Base-by-base conservation (phyloP, 805 yeast genomes). In the Saccharomyces eubayanus region DNA sequence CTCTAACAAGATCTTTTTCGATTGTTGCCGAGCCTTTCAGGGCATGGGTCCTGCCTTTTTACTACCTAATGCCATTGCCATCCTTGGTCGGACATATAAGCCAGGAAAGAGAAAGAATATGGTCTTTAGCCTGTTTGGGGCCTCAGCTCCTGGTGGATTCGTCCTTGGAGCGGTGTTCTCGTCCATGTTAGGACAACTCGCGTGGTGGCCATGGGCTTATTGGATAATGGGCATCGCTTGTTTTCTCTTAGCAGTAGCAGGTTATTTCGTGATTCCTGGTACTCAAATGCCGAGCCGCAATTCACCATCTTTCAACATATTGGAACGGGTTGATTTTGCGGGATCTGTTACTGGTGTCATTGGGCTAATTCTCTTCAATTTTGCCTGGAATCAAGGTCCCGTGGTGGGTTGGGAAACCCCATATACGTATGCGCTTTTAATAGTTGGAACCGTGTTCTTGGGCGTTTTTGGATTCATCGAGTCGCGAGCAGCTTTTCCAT, bases 311-410 rank as follows among this genome's bases (percentile, higher is more conserved):
- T 14, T 12, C 28, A 31, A 28, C 31, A 21, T 51, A n/a, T 50
- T 47, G 50, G 28, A 48, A 24, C 41, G 52, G 6, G 68, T 76
- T 51, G 82, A 79, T 60, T 67, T 67, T 51, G 50, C 64, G 3
- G 87, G 87, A 6, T 72, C 81, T 0, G 21, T 72, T 0, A 60
- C 77, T 5, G 88, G 86, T 0, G 74, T 83, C 3, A 51, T 68
- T 2, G 86, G 85, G 0, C 69, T 85, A 47, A 71, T 82, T 1
- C 66, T 85, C 45, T 70, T 85, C 64, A 82, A 80, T 57, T 79
- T 83, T 57, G 78, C 79, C 2, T 80, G 86, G 81, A 83, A 81
- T 58, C 87, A 85, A 62, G 89, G 83, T 3, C 86, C 89, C 0
- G 74, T 76, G 2, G 81, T 72, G 2, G 86, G 88, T 20, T 85